Evolutionary conservation across 805 yeast species (phyloP), one percentile per base, ranked within the genome.

Genomic region (Wickerhamomyces queroliae): DNA sequence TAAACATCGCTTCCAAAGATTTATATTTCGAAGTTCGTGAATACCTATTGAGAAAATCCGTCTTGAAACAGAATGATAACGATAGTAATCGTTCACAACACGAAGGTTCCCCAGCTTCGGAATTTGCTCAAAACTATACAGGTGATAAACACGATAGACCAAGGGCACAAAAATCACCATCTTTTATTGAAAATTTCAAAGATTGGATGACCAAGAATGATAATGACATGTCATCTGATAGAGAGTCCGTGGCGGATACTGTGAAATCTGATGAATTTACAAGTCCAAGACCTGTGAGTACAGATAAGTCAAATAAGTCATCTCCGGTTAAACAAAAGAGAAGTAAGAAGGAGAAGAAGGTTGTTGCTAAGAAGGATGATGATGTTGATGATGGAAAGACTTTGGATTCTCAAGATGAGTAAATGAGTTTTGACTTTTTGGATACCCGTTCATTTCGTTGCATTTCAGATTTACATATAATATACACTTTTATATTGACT

Each of bases 11-110:
- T 5, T 83, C 95, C 2, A 78, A 76, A 53, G 96, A 89, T 60
- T 64, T 89, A 37, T 89, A 89, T 59, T 80, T 84, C 46, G 95
- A 90, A 59, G 83, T 90, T 21, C 69, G 93, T 46, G 91, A 86
- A 57, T 79, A 80, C 46, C 58, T 86, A 52, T 63, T 80, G 45
- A 70, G 72, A 25, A 70, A 69, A 43, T 69, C 62, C 3, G 45
- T 46, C 2, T 41, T 49, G 35, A 52, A 48, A 12, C 45, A 39
- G 9, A 41, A 60, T 46, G 64, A 63, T 18, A n/a, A 28, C 20
- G 25, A 19, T 16, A 32, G 31, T 8, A 53, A 53, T 39, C 48
- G 50, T 36, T 40, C 42, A 40, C 69, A 62, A 18, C 40, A 37
- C 20, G 34, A 34, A n/a, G 33, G 33, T 24, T 35, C 35, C 10